Percentiles rank a stretch among this genome's conserved stretches.
Conservation (phyloP, 768 basidiomycete genomes). For the Tulasnella sp. region DNA sequence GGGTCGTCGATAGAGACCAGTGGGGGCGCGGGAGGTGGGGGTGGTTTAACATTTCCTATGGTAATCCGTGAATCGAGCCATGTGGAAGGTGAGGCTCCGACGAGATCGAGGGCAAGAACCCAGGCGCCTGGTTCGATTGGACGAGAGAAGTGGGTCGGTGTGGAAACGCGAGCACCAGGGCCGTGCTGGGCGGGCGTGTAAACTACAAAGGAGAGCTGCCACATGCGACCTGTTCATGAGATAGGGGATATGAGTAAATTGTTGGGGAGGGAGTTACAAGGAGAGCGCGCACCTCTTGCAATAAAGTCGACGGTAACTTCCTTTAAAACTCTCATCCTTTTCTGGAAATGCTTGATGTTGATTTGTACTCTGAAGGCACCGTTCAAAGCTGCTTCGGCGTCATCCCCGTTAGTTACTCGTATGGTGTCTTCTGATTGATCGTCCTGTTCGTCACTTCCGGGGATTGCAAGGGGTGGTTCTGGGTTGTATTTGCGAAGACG, state of each 20-base stretch:
- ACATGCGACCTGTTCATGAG: slow-evolving; percentile 44
- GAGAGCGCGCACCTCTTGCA: slow-evolving; percentile 38
- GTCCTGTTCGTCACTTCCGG: slow-evolving; percentile 33
- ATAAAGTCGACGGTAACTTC: slow-evolving; percentile 56
- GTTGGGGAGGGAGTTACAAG: not conserved
- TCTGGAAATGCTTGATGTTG: slow-evolving; percentile 43
- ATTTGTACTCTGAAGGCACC: slow-evolving; percentile 45
- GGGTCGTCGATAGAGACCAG: not conserved
- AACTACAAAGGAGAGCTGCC: slow-evolving; percentile 42
- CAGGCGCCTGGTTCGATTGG: slow-evolving; percentile 3
- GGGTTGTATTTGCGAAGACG: slow-evolving; percentile 39
- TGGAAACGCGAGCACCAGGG: not conserved
- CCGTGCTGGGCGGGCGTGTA: not conserved
- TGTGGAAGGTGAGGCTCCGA: slow-evolving; percentile 12
- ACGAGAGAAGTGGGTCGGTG: not conserved
- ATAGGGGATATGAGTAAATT: not conserved
- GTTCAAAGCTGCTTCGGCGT: slow-evolving; percentile 33
- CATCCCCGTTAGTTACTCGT: slow-evolving; percentile 23
- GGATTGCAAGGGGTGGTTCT: not conserved
- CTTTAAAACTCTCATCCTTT: slow-evolving; percentile 59
- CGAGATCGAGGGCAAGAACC: slow-evolving; percentile 12
- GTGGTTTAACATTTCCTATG: not conserved
- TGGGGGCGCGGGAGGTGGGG: not conserved
- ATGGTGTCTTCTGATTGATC: slow-evolving; percentile 49
- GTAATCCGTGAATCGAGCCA: slow-evolving; percentile 14